phyloP scores from a whole-genome alignment of 164 flowering plant species.

The Sedum album region DNA sequence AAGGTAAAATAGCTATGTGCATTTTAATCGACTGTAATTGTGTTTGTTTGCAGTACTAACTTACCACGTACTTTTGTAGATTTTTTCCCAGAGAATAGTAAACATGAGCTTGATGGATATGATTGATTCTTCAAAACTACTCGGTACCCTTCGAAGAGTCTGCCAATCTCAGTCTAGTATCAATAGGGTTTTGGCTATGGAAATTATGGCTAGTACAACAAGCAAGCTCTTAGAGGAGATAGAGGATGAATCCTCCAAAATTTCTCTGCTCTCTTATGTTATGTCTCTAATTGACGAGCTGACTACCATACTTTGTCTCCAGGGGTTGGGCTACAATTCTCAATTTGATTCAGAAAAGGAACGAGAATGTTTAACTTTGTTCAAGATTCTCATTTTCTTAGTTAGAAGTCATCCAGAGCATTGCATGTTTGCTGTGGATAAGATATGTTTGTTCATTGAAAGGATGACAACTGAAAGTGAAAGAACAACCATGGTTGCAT shows the following conservation, averaged over 20 bases:
- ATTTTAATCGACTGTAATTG: not conserved
- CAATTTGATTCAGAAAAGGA: constrained; percentile 16
- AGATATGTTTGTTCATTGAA: constrained; percentile 24
- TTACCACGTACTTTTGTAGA: constrained; percentile 29
- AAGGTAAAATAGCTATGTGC: constrained; percentile 30
- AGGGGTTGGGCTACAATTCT: constrained; percentile 12
- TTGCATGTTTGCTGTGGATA: constrained; percentile 34
- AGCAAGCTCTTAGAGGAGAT: constrained; percentile 18
- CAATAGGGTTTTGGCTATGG: constrained; percentile 31
- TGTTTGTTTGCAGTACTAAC: not conserved
- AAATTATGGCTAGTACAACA: constrained; percentile 33
- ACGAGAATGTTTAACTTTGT: constrained; percentile 29
- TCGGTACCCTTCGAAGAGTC: constrained; percentile 28
- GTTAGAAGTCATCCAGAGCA: constrained; percentile 32
- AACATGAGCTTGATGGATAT: constrained; percentile 20
- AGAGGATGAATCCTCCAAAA: constrained; percentile 18
- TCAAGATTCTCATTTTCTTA: constrained; percentile 28
- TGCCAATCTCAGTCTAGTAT: constrained; percentile 25
- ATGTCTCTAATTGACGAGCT: constrained; percentile 31
- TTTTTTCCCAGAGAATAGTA: constrained; percentile 15
- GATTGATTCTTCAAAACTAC: constrained; percentile 28
- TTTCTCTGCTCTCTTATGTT: constrained; percentile 21
- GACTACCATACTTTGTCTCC: constrained; percentile 23
- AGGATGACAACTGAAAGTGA: constrained; percentile 16
- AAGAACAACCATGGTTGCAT: not conserved